Percentiles rank a stretch among this genome's conserved stretches.
phyloP scores from a whole-genome alignment of 2,329 filamentous ascomycete species.

The Orbilia ellipsospora region DNA sequence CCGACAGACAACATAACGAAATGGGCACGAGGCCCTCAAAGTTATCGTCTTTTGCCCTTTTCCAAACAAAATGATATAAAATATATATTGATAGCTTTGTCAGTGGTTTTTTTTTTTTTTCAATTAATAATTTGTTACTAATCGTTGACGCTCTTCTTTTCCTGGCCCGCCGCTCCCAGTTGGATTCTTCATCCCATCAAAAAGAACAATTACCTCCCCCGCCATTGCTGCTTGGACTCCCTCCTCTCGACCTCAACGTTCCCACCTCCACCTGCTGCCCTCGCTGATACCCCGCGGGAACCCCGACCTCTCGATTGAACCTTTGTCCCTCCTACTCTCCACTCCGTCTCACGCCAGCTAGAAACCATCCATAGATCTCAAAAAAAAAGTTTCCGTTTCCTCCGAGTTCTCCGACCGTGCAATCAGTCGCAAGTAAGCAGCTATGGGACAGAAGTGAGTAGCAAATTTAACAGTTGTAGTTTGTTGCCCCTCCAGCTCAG shows the following conservation, averaged over 20 bases:
- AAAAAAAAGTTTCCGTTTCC: neutral
- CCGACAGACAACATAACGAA: too few species aligned
- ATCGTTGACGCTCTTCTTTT: neutral
- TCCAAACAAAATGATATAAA: neutral
- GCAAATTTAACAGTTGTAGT: neutral
- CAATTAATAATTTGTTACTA: neutral
- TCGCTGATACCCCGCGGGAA: neutral
- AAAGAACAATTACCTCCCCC: too few species aligned
- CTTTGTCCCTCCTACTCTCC: neutral
- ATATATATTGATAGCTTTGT: neutral
- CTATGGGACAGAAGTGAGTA: constrained; percentile 54
- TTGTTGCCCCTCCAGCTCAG: constrained; percentile 18
- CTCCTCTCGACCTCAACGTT: neutral
- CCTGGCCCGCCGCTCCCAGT: constrained; percentile 4
- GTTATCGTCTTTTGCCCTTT: neutral
- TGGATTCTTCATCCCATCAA: too few species aligned
- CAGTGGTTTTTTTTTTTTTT: neutral
- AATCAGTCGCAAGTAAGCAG: neutral
- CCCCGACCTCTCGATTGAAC: neutral
- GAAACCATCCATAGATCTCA: neutral
- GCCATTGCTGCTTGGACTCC: neutral
- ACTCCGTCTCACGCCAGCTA: neutral
- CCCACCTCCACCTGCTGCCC: neutral
- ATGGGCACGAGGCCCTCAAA: neutral
- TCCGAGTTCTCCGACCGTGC: constrained; percentile 19